Conservation (phyloP, 176 grass and related monocot species). For the Puya raimondii region DNA sequence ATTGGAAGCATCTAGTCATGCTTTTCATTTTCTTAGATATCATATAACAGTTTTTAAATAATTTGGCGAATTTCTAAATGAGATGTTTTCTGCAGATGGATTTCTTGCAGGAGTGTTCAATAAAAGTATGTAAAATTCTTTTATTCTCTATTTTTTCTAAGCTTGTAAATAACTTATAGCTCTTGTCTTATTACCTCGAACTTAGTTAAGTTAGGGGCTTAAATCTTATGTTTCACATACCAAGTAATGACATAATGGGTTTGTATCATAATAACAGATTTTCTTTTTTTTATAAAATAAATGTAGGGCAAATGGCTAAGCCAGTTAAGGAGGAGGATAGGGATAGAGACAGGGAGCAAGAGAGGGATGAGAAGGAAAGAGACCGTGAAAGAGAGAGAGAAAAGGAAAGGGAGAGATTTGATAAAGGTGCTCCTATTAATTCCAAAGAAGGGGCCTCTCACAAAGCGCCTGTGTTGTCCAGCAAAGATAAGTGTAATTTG, state of each 20-base stretch:
- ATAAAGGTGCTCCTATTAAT: slow-evolving; percentile 33
- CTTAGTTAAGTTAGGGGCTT: neutral
- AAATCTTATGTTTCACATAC: neutral
- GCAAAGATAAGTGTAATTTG: slow-evolving; percentile 64
- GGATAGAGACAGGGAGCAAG: slow-evolving; percentile 51
- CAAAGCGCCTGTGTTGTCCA: slow-evolving; percentile 29
- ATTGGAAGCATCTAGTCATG: slow-evolving; percentile 1
- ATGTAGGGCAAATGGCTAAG: slow-evolving; percentile 40
- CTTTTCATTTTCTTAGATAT: slow-evolving; percentile 5
- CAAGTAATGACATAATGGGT: neutral
- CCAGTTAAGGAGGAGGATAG: slow-evolving; percentile 35
- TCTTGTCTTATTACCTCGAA: neutral
- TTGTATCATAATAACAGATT: slow-evolving; percentile 1
- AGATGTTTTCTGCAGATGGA: slow-evolving; percentile 54
- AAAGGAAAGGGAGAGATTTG: slow-evolving; percentile 42
- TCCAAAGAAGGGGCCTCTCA: slow-evolving; percentile 32
- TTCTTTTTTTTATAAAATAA: neutral
- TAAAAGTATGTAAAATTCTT: slow-evolving; percentile 45
- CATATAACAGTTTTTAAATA: too few relatives aligned
- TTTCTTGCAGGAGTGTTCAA: slow-evolving; percentile 65
- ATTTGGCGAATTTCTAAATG: slow-evolving; percentile 11
- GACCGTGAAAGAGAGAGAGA: slow-evolving; percentile 37
- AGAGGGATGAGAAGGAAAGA: slow-evolving; percentile 48
- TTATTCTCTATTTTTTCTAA: neutral
- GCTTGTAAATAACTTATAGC: neutral